Conservation (phyloP, 805 yeast genomes). For the Candida insectorum region DNA sequence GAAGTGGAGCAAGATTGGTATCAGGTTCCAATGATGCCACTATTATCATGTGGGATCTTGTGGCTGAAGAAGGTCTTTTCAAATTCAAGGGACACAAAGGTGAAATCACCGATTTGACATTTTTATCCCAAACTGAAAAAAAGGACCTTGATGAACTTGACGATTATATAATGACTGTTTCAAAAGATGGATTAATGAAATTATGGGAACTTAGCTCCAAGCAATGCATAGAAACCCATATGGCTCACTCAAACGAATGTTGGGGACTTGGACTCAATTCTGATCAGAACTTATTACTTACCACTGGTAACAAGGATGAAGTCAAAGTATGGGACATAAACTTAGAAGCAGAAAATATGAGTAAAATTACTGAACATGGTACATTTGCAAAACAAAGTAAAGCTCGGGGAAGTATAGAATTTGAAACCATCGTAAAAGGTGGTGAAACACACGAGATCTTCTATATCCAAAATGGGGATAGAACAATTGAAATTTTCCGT, state of each 20-base stretch:
- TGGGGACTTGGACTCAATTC: slow-evolving; percentile 69
- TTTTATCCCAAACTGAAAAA: slow-evolving; percentile 32
- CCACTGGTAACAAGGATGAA: slow-evolving; percentile 79
- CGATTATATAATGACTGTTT: slow-evolving; percentile 70
- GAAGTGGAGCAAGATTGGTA: slow-evolving; percentile 76
- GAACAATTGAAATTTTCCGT: slow-evolving; percentile 76
- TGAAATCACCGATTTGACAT: slow-evolving; percentile 73
- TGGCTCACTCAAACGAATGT: slow-evolving; percentile 91
- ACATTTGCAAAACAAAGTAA: slow-evolving; percentile 71
- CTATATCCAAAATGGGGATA: slow-evolving; percentile 74
- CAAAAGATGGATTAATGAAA: slow-evolving; percentile 89
- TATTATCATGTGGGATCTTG: slow-evolving; percentile 91
- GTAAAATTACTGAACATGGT: slow-evolving; percentile 56
- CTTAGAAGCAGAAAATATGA: slow-evolving; percentile 46
- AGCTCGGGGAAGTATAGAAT: slow-evolving; percentile 62
- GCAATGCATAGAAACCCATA: slow-evolving; percentile 91
- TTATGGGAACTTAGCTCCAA: slow-evolving; percentile 90
- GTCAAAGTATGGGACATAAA: slow-evolving; percentile 81
- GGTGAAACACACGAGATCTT: slow-evolving; percentile 47
- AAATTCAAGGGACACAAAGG: slow-evolving; percentile 88
- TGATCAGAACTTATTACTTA: slow-evolving; percentile 47
- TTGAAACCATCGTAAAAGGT: slow-evolving; percentile 29
- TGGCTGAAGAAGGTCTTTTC: slow-evolving; percentile 84
- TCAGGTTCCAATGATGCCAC: slow-evolving; percentile 87
- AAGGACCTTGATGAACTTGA: slow-evolving; percentile 49